Evolutionary conservation across 2,329 filamentous ascomycete species (phyloP).

Genomic region (Cladosporium cucumerinum): DNA sequence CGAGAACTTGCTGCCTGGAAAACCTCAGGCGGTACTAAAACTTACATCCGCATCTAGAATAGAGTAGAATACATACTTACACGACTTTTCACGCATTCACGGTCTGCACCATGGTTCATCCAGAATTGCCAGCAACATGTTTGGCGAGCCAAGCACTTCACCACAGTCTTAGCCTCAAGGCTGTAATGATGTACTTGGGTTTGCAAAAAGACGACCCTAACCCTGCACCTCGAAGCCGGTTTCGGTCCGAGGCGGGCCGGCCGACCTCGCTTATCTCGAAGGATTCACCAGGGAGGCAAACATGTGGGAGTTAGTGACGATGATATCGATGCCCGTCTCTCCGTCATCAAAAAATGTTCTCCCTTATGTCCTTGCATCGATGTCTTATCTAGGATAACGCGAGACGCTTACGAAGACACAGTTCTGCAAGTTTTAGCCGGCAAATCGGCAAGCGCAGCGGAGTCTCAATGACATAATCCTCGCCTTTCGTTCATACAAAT

Average conservation of each 20-base stretch:
- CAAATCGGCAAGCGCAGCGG: not conserved
- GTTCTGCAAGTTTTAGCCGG: not conserved
- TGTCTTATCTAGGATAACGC: not conserved
- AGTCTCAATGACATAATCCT: not conserved
- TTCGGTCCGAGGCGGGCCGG: not conserved
- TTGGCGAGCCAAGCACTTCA: not conserved
- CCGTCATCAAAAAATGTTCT: not conserved
- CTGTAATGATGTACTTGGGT: not conserved
- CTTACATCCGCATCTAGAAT: not conserved
- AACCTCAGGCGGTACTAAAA: not conserved
- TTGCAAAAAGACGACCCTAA: not conserved
- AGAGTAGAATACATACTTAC: not conserved
- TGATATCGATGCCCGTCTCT: not conserved
- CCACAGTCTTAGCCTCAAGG: not conserved
- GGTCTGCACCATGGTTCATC: not conserved
- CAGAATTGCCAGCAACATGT: not conserved
- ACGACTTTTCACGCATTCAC: not conserved
- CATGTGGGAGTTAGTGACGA: not conserved
- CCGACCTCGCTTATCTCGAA: not conserved
- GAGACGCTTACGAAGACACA: not conserved
- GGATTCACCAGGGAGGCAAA: not conserved
- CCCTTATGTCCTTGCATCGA: not conserved
- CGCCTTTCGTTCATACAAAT: not conserved
- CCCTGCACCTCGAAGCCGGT: not conserved
- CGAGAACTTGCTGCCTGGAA: not conserved